phyloP scores from a whole-genome alignment of 495 filamentous ascomycete genomes.

The Neurospora tetrasperma region DNA sequence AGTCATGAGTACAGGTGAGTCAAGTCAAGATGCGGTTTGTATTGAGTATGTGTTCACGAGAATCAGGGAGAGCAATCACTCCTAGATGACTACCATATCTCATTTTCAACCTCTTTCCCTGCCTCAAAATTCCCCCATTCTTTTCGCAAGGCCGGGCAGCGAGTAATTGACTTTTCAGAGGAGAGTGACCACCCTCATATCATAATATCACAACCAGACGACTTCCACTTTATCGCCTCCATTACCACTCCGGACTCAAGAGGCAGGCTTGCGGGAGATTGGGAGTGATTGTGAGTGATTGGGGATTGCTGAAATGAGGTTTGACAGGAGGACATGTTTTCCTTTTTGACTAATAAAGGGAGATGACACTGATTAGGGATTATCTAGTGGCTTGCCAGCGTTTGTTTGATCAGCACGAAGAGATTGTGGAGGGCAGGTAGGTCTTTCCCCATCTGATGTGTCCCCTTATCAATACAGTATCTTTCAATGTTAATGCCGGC shows the following conservation, averaged over 20 bases:
- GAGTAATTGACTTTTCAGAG: no score
- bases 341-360: no score
- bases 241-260: background rate
- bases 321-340: no score
- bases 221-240: background rate
- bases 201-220: background rate
- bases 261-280: no score
- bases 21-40: background rate
- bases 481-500: no score
- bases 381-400: background rate
- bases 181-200: background rate
- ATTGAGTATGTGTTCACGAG: accelerated
- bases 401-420: background rate
- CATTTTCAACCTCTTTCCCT: no score
- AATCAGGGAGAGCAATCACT: background rate
- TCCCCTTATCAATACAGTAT: no score
- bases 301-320: no score
- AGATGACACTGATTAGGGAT: background rate
- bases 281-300: no score
- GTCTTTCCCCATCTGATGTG: no score
- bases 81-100: background rate
- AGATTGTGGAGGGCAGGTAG: background rate
- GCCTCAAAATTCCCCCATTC: no score
- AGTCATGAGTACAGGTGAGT: background rate
- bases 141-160: no score